Conservation (phyloP, 2,329 filamentous ascomycete genomes). For the Rhynchosporium agropyri region DNA sequence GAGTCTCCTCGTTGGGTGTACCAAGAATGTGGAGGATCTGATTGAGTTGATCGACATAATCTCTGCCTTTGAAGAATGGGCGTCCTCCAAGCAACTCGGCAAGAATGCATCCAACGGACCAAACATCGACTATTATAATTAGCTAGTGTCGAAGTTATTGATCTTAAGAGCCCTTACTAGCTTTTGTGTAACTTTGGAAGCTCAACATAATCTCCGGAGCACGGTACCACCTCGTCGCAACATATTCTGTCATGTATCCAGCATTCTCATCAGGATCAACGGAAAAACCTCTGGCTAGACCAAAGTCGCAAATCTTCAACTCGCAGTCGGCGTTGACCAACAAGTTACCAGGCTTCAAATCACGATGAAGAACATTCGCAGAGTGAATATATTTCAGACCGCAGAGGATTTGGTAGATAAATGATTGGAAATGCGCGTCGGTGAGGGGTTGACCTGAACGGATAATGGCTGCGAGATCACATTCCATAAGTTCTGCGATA, state of each 20-base stretch:
- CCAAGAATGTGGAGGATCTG: constrained; percentile 98
- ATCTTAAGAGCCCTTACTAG: constrained; percentile 69
- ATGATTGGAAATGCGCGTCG: constrained; percentile 98
- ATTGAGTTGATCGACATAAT: constrained; percentile 99
- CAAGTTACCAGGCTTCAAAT: constrained; percentile 95
- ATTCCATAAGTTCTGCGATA: constrained; percentile 91
- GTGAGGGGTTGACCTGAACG: constrained; percentile 95
- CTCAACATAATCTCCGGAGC: constrained; percentile 99
- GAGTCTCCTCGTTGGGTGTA: constrained; percentile 92
- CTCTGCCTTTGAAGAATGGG: constrained; percentile 98
- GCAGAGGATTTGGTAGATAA: constrained; percentile 99
- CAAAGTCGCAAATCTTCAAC: constrained; percentile 99
- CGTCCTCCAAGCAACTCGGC: constrained; percentile 94
- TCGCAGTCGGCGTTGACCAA: constrained; percentile 99
- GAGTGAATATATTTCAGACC: constrained; percentile 99
- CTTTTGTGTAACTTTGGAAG: constrained; percentile 99
- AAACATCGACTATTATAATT: constrained; percentile 80
- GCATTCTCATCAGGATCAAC: constrained; percentile 98
- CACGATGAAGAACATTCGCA: constrained; percentile 94
- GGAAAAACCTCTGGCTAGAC: constrained; percentile 93
- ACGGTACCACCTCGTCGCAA: constrained; percentile 97
- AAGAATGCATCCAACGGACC: constrained; percentile 97
- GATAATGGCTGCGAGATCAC: constrained; percentile 96
- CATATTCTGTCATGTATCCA: constrained; percentile 99
- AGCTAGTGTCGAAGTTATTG: constrained; percentile 4